A percentile compares a stretch with the other conserved stretches of the same genome.
Evolutionary conservation across 78 protist genomes (phyloP).

Genomic region (Dictyostelium purpureum): DNA sequence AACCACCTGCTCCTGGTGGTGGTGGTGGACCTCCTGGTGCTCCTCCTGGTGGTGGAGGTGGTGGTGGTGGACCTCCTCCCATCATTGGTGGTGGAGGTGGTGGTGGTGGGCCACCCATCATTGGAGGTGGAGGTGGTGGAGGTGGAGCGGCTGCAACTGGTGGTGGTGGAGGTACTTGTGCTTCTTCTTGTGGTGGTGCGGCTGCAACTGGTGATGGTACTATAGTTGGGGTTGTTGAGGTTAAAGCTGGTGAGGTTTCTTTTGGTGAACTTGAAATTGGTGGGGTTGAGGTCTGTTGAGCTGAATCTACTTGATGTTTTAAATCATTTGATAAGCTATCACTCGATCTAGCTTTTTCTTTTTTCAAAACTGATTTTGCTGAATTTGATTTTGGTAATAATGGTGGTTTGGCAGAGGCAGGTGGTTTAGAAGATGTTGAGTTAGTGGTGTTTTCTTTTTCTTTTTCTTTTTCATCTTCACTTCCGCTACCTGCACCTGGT

Average conservation of each 20-base stretch:
- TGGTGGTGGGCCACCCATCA: slow-evolving; percentile 60
- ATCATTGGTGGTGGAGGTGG: slow-evolving; percentile 74
- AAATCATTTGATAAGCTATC: background rate
- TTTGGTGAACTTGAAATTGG: background rate
- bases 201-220: background rate
- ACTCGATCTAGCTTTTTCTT: too few relatives aligned
- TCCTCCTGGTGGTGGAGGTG: slow-evolving; percentile 78
- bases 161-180: slow-evolving; percentile 80
- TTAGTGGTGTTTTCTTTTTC: background rate
- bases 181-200: slow-evolving; percentile 13
- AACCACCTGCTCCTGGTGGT: slow-evolving; percentile 39
- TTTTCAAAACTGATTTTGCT: background rate
- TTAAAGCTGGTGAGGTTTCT: background rate
- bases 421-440: background rate
- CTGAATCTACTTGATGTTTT: background rate
- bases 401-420: background rate
- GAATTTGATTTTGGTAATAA: background rate
- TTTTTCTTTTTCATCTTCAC: background rate
- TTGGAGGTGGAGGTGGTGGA: slow-evolving; percentile 79
- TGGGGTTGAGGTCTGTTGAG: background rate
- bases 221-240: background rate
- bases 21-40: slow-evolving; percentile 77
- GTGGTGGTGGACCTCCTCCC: slow-evolving; percentile 66
- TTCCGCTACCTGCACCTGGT: background rate
- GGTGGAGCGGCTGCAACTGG: slow-evolving; percentile 22